Evolutionary conservation across 2,329 filamentous ascomycete species (phyloP).

Genomic region (Monilinia polystroma): DNA sequence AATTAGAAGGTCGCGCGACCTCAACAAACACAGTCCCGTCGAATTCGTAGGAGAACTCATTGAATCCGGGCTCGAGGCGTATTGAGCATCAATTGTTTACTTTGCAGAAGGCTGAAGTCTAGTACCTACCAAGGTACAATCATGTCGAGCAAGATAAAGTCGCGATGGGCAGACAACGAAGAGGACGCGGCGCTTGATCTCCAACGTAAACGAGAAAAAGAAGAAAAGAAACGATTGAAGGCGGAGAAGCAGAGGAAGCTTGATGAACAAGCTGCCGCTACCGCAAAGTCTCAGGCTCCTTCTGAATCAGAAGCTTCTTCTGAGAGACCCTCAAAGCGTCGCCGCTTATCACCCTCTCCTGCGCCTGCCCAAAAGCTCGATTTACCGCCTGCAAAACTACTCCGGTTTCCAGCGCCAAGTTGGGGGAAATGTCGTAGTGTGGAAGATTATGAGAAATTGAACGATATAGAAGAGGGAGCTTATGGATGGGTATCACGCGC

Average conservation of each 20-base stretch:
- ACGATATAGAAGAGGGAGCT: conserved; percentile 95
- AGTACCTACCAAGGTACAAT: background rate
- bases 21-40: background rate
- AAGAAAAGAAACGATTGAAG: conserved; percentile 83
- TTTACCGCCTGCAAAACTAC: conserved; percentile 52
- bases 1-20: background rate
- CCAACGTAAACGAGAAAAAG: conserved; percentile 75
- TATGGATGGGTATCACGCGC: conserved; percentile 94
- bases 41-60: background rate
- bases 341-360: conserved; percentile 46
- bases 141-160: conserved; percentile 44
- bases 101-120: background rate
- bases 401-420: conserved; percentile 67
- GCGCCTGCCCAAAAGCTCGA: conserved; percentile 37
- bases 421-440: conserved; percentile 76
- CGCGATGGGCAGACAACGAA: conserved; percentile 84
- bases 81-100: background rate
- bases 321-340: conserved; percentile 62
- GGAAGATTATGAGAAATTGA: conserved; percentile 86
- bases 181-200: conserved; percentile 75
- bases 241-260: conserved; percentile 74
- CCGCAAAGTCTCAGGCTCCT: conserved; percentile 41
- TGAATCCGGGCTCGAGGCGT: background rate
- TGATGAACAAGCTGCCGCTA: conserved; percentile 47
- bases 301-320: conserved; percentile 40